phyloP scores from a whole-genome alignment of 495 filamentous ascomycete species.

The Daldinia concentrica region DNA sequence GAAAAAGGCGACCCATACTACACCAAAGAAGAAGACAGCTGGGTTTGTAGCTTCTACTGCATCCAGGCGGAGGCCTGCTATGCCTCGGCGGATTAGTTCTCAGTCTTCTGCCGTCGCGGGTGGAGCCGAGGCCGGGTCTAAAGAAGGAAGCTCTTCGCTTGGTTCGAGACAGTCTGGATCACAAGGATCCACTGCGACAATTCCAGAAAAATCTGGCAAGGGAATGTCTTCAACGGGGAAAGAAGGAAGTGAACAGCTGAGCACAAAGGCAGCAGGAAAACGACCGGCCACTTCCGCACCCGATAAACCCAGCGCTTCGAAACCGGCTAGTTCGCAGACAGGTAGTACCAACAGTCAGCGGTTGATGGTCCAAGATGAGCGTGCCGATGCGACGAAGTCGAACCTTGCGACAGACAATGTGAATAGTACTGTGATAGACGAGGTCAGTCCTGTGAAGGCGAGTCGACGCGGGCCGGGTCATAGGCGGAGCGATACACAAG shows the following conservation, averaged over 20 bases:
- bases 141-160: constrained; percentile 34
- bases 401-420: constrained; percentile 15
- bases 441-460: constrained; percentile 13
- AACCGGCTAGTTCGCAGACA: constrained; percentile 27
- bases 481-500: constrained; percentile 36
- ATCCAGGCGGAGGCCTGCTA: constrained; percentile 50
- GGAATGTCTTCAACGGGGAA: constrained; percentile 7
- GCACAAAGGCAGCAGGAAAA: constrained; percentile 53
- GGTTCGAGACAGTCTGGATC: constrained; percentile 36
- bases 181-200: constrained; percentile 30
- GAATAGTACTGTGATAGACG: constrained; percentile 9
- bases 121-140: constrained; percentile 38
- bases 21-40: constrained; percentile 46
- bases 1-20: constrained; percentile 34
- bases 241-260: constrained; percentile 30
- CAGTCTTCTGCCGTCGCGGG: constrained; percentile 49
- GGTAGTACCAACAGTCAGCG: not conserved
- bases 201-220: constrained; percentile 28
- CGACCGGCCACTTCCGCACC: constrained; percentile 33
- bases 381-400: constrained; percentile 4
- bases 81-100: constrained; percentile 53
- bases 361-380: not conserved
- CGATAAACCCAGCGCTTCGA: constrained; percentile 25
- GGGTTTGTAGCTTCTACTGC: constrained; percentile 49
- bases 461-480: constrained; percentile 29